phyloP scores from a whole-genome alignment of 148 eudicot species.

The Persicaria tinctoria region DNA sequence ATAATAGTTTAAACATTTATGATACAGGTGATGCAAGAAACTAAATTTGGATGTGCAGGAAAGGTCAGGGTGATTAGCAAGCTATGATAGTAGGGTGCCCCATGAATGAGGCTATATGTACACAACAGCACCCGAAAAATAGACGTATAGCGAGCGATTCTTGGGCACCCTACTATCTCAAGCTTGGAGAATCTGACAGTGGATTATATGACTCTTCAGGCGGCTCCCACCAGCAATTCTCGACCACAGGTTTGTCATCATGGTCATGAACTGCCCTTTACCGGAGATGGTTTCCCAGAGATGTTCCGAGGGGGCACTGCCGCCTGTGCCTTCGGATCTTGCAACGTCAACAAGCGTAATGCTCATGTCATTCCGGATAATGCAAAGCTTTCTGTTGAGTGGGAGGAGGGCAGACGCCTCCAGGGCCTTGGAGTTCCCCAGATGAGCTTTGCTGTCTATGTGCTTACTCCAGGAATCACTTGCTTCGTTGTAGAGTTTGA shows the following conservation, averaged over 20 bases:
- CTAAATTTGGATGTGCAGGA: conserved; percentile 6
- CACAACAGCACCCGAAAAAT: not conserved
- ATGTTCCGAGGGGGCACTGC: conserved; percentile 33
- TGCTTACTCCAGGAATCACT: conserved; percentile 71
- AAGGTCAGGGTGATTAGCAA: conserved; percentile 7
- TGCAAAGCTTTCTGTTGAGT: conserved; percentile 57
- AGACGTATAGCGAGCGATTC: not conserved
- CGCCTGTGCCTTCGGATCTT: conserved; percentile 27
- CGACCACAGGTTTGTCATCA: conserved; percentile 64
- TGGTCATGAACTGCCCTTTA: conserved; percentile 61
- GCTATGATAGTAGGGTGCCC: conserved; percentile 16
- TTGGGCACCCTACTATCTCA: conserved; percentile 30
- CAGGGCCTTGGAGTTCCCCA: conserved; percentile 69
- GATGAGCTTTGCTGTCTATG: conserved; percentile 65
- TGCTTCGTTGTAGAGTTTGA: conserved; percentile 62
- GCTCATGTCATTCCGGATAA: conserved; percentile 82
- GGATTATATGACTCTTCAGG: conserved; percentile 64
- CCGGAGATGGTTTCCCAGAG: conserved; percentile 76
- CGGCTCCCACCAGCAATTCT: conserved; percentile 66
- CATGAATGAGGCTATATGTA: conserved; percentile 12
- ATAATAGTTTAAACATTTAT: conserved; percentile 10
- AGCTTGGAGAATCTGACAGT: conserved; percentile 86
- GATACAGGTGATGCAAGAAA: conserved; percentile 9
- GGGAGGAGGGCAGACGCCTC: conserved; percentile 86
- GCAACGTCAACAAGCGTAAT: conserved; percentile 72